Evolutionary conservation across 1,284 basidiomycete species (phyloP), one percentile per base, ranked within the genome.

Genomic region (Exobasidium cylindrosporum): DNA sequence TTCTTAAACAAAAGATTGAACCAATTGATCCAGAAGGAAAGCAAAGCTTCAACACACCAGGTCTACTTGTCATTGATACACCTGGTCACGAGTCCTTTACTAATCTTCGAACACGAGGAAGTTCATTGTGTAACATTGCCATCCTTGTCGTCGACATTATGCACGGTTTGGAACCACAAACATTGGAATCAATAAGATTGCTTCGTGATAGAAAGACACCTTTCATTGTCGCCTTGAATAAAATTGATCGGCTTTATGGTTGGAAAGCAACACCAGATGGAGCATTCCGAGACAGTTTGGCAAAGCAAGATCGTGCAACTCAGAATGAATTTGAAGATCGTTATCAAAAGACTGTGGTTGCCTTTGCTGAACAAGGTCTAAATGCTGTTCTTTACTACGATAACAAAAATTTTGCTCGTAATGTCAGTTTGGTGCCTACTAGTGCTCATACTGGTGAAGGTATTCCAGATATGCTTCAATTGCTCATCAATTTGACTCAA

Each of bases 71-170:
- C 78, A 98, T 99, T 76, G 96, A 99, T 82, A 99, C 96, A 1
- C 96, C 96, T 58, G 96, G 96, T 67, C 96, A 99, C 88, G 96
- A 98, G 83, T 97, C 94, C 5, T 99, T 99, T 85, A 94, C 93
- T 24, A 99, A 99, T 81, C 82, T 98, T 79, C 91, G 96, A 61
- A 89, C 90, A 29, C 90, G 96, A 82, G 96, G 96, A 79, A 94
- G 91, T 69, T 97, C 94, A 23, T 85, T 99, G 30, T 98, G 96
- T 83, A 98, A 99, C 83, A 99, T 99, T 72, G 96, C 96, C 68
- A 92, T 99, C 72, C 86, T 99, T 53, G 96, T 99, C 60, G 94
- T 99, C 52, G 96, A 98, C 84, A 97, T 99, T 80, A 97, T 97
- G 87, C 96, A 99, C 83, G 95, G 95, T 63, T 86, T 99, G 60